These are phyloP conservation scores for Lactarius psammicola DNA, from an alignment of 768 basidiomycete species.

Conservation along the genomic window DNA sequence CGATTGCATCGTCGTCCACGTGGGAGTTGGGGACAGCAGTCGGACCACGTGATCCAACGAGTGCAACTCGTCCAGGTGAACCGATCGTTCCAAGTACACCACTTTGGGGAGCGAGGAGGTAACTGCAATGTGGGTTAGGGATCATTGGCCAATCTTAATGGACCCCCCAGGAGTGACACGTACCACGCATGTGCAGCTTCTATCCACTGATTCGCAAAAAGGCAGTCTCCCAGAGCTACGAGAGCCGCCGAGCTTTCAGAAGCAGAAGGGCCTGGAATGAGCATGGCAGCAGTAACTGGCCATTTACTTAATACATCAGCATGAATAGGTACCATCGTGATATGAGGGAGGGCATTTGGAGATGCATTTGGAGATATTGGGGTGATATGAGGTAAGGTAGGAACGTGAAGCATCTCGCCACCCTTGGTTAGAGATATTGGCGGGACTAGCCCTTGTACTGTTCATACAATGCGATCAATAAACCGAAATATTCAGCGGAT, in stretches of 20 bases:
- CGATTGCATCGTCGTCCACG: constrained; percentile 70
- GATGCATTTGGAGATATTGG: constrained; percentile 71
- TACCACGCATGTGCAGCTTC: constrained; percentile 94
- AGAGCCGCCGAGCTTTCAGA: constrained; percentile 71
- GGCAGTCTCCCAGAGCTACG: constrained; percentile 80
- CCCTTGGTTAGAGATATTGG: constrained; percentile 20
- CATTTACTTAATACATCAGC: constrained; percentile 68
- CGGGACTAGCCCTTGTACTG: constrained; percentile 19
- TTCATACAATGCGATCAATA: background rate
- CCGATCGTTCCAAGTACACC: constrained; percentile 71
- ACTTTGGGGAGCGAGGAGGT: constrained; percentile 82
- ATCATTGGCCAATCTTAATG: background rate
- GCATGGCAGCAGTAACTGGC: constrained; percentile 84
- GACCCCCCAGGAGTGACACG: constrained; percentile 33
- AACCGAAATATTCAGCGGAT: background rate
- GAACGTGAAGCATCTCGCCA: constrained; percentile 21
- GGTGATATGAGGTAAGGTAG: constrained; percentile 35
- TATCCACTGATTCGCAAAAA: constrained; percentile 66
- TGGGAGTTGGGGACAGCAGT: constrained; percentile 48
- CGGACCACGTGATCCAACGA: constrained; percentile 71
- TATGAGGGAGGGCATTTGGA: constrained; percentile 55
- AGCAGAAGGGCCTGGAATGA: constrained; percentile 66
- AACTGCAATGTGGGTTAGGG: constrained; percentile 45
- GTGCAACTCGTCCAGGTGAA: constrained; percentile 60
- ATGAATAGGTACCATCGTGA: constrained; percentile 50